Base-by-base conservation (phyloP, 1,139 yeast species). In the Debaryomycetaceae sp. region DNA sequence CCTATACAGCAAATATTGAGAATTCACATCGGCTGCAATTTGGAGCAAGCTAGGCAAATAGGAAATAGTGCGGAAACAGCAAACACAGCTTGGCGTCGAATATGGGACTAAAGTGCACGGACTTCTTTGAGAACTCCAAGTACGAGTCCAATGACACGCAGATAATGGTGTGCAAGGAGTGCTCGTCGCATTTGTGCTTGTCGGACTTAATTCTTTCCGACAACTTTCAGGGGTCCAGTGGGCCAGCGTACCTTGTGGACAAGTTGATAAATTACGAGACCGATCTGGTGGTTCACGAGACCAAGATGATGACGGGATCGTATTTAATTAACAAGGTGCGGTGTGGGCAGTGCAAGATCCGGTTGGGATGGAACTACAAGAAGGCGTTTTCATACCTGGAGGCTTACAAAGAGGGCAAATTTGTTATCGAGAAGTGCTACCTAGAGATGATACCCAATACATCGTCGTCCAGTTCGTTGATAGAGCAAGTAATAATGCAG, bases 361-460 rank as follows among this genome's bases (percentile, higher is more conserved):
- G 72, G 40, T 65, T 88, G 34, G 97, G 96, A 7, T 88, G 97
- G 97, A 78, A 75, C 52, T 89, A 89, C 61, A 72, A 84, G 49
- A 78, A 75, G 55, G 78, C 93, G 9, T 80, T 70, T 49, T 68
- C 71, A 39, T 64, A 66, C 42, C 59, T 69, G 24, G 89, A 88
- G 62, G 68, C 72, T 48, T 88, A 88, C 62, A 88, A 89, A 60
- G 93, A 83, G 59, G 89, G 90, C 41, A 83, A 84, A 59, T 87
- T 69, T 60, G 91, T 87, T 40, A 80, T 88, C 58, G 96, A 87
- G 65, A 68, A 65, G 43, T 58, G 58, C 37, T 69, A 46, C 38
- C 51, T 62, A 24, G 53, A 54, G 43, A 47, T 55, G 33, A 61
- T 60, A 38, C 62, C 61, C 39, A 64, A 63, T 45, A 60, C 60